Conservation (phyloP, 768 basidiomycete species). For the Rhodosporidiobolus odoratus region DNA sequence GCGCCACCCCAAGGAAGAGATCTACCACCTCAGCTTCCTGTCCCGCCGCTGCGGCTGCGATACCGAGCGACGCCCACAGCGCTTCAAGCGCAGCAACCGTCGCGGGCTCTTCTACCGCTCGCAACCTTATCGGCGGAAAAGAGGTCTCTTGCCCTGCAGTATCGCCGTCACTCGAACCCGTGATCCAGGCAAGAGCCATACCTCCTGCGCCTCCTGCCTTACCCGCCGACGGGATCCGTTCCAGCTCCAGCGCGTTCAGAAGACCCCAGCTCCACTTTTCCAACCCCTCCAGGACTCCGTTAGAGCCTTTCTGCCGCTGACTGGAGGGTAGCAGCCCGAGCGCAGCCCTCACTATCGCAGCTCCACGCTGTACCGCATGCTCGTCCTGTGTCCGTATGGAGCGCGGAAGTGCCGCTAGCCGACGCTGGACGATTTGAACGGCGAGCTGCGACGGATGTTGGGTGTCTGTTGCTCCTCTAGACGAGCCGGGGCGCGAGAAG, state of each 20-base stretch:
- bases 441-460: conserved; percentile 48
- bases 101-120: conserved; percentile 57
- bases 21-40: conserved; percentile 68
- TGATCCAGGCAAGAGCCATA: conserved; percentile 31
- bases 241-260: conserved; percentile 73
- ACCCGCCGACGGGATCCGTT: conserved; percentile 48
- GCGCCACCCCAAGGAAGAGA: conserved; percentile 66
- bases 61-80: conserved; percentile 66
- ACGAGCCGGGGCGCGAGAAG: conserved; percentile 46
- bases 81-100: conserved; percentile 55
- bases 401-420: conserved; percentile 65
- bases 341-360: conserved; percentile 64
- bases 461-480: conserved; percentile 38
- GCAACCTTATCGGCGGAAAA: conserved; percentile 57
- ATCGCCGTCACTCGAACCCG: neutral
- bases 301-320: conserved; percentile 23
- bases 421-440: conserved; percentile 60
- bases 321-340: conserved; percentile 52
- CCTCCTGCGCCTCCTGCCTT: conserved; percentile 15
- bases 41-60: conserved; percentile 64
- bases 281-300: conserved; percentile 65
- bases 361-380: conserved; percentile 63
- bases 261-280: conserved; percentile 90
- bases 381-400: conserved; percentile 67
- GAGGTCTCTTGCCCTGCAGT: neutral